A percentile compares a stretch with the other conserved stretches of the same genome.
phyloP scores from a whole-genome alignment of 805 yeast genomes.

The Wickerhamiella cacticola region DNA sequence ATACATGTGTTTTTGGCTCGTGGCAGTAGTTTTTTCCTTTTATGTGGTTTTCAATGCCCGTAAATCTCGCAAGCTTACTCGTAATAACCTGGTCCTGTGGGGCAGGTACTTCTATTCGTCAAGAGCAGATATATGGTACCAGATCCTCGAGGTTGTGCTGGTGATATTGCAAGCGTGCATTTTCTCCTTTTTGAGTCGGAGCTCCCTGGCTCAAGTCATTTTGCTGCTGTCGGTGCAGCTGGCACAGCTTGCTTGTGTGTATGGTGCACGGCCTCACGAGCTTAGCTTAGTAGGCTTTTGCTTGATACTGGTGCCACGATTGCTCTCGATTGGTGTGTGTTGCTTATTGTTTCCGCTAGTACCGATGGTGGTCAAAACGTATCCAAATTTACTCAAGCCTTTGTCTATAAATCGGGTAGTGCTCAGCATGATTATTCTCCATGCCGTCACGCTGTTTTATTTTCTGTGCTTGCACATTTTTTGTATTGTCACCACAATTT shows the following conservation, averaged over 20 bases:
- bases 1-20: background rate
- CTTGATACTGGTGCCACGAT: background rate
- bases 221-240: background rate
- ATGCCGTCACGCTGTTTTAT: background rate
- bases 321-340: background rate
- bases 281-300: slow-evolving; percentile 4
- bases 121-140: background rate
- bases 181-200: background rate
- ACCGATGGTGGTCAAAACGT: background rate
- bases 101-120: background rate
- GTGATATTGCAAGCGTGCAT: background rate
- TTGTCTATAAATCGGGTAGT: background rate
- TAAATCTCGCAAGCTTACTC: background rate
- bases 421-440: background rate
- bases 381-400: background rate
- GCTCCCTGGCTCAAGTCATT: slow-evolving; percentile 2
- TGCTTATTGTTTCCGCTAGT: background rate
- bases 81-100: slow-evolving; percentile 2
- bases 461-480: background rate
- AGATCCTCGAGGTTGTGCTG: background rate
- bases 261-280: slow-evolving; percentile 1
- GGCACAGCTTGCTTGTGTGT: background rate
- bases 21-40: background rate
- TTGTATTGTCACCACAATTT: background rate
- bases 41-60: background rate